Conservation (phyloP, 331 rosid species). For the Rhamnella rubrinervis region DNA sequence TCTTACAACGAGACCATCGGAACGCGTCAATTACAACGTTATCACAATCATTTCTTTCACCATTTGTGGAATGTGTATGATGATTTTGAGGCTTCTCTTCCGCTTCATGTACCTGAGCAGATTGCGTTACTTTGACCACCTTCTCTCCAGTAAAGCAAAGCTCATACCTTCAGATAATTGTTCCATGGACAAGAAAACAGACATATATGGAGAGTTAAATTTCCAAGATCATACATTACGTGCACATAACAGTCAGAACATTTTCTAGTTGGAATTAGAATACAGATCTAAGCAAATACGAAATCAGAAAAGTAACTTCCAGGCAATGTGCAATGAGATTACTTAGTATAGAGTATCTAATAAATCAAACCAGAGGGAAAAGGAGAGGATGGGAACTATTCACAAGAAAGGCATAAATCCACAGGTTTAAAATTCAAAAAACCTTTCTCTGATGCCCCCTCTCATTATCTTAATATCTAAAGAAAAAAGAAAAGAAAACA, state of each 20-base stretch:
- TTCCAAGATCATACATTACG: neutral
- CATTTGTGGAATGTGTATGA: slow-evolving; percentile 53
- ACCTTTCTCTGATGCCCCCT: too few relatives aligned
- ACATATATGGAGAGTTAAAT: neutral
- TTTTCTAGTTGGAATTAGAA: too few relatives aligned
- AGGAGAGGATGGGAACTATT: too few relatives aligned
- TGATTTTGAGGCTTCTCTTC: slow-evolving; percentile 80
- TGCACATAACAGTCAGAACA: neutral
- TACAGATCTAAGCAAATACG: too few relatives aligned
- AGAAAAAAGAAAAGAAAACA: neutral
- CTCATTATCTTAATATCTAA: too few relatives aligned
- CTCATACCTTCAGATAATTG: slow-evolving; percentile 64
- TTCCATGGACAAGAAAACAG: neutral
- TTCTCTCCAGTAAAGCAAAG: slow-evolving; percentile 86
- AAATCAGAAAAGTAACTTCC: too few relatives aligned
- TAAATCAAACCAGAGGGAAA: too few relatives aligned
- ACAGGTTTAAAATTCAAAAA: too few relatives aligned
- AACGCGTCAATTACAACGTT: slow-evolving; percentile 60
- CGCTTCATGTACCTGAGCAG: slow-evolving; percentile 54
- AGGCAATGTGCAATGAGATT: too few relatives aligned
- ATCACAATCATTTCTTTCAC: slow-evolving; percentile 65
- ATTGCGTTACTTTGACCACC: slow-evolving; percentile 49
- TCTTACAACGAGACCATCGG: slow-evolving; percentile 94
- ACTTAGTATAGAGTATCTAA: too few relatives aligned
- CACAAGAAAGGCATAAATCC: too few relatives aligned